Base-by-base conservation (phyloP, 352 stramenopile genomes). In the Phytophthora pisi region DNA sequence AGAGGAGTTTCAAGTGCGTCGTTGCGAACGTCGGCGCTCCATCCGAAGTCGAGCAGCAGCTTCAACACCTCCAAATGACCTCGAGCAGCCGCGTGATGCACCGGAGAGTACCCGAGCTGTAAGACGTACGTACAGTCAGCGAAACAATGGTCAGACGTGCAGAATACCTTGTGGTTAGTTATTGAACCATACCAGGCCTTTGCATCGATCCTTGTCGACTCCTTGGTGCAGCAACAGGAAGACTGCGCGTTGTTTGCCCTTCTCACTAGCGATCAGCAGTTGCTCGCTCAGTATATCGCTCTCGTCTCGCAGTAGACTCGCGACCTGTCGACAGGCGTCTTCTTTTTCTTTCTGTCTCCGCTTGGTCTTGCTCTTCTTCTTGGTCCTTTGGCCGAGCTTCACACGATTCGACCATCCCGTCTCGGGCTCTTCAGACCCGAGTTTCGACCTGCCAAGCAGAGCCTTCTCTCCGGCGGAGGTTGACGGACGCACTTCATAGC, bases 161-260 rank as follows among this genome's bases (percentile, higher is more conserved):
- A 28, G 51, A 15, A 54, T 15, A 4, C 20, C 20, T 20, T 20
- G 20, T 20, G 20, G 20, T 20, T 20, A 20, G 20, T 20, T 20
- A 31, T 30, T 53, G 2, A 46, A 18, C 66, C 76, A 46, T 57
- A 93, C 85, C 66, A 92, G 80, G 42, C 86, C 86, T 53, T 64
- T 81, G 62, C 82, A 94, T 24, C 84, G 75, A 10, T 81, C 65
- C 15, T 65, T 84, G 38, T 90, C 73, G 20, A 91, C 62, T 15
- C 72, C 70, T 59, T 94, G 83, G 31, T 92, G 81, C 6, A 92
- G 65, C 15, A 94, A 45, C n/a, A 94, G 51, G 64, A 92, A 93
- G 9, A 84, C 72, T 0, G 77, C 82, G 20, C 86, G 81, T 42
- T 81, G 77, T 30, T 84, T 89, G 20, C 85, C 85, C 59, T 91